Evolutionary conservation across 257 asterid species (phyloP).

Genomic region (Solanum tacnaense): DNA sequence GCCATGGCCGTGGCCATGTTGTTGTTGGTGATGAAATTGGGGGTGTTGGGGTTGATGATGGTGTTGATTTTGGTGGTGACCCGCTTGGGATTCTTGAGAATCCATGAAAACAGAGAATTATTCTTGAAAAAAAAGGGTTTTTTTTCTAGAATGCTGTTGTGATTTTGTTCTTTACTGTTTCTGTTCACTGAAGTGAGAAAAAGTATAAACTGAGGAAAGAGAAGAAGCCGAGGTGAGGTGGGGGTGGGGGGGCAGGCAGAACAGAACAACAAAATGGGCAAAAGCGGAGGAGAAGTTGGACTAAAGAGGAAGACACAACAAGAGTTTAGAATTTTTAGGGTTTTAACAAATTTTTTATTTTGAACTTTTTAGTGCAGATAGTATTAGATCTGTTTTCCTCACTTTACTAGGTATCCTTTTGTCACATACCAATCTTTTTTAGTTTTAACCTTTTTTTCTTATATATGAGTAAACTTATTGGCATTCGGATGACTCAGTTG

Average conservation of each 20-base stretch:
- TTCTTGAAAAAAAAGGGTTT: neutral
- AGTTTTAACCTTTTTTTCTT: neutral
- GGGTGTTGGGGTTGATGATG: neutral
- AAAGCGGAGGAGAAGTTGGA: neutral
- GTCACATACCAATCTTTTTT: neutral
- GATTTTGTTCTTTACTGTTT: neutral
- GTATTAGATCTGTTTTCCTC: neutral
- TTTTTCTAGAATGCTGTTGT: neutral
- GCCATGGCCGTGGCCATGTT: neutral
- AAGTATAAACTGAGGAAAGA: neutral
- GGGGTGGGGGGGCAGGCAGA: neutral
- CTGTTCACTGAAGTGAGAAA: neutral
- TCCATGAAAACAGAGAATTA: conserved; percentile 22
- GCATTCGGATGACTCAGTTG: neutral
- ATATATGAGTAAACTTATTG: neutral
- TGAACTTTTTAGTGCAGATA: neutral
- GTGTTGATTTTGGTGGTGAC: conserved; percentile 16
- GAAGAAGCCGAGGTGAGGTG: neutral
- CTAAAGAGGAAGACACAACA: neutral
- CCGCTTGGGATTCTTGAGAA: conserved; percentile 37
- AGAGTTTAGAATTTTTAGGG: conserved; percentile 1
- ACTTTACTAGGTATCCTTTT: neutral
- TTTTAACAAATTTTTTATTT: neutral
- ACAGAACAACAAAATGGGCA: neutral
- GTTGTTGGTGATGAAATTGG: conserved; percentile 15